These are phyloP conservation scores for Fusarium multiceps DNA, from an alignment of 2,329 filamentous ascomycete species.

Conservation along the genomic window DNA sequence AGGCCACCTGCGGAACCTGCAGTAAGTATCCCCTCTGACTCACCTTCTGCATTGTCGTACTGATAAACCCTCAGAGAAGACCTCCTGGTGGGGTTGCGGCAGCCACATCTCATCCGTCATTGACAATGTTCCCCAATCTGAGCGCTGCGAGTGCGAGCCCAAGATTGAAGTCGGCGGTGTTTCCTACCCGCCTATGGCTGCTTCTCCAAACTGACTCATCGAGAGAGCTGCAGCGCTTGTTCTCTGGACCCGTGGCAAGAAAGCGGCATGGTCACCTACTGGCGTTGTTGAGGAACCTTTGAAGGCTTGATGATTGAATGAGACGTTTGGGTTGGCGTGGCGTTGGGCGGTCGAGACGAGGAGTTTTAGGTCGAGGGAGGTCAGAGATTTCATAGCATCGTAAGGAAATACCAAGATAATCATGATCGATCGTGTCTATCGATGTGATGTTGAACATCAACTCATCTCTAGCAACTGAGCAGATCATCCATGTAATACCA, in stretches of 20 bases:
- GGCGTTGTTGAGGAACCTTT: constrained; percentile 48
- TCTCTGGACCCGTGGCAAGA: constrained; percentile 47
- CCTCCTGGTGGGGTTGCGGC: constrained; percentile 73
- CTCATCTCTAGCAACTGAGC: not conserved
- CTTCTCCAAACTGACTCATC: constrained; percentile 55
- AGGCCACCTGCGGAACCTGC: constrained; percentile 70
- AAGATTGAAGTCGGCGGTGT: constrained; percentile 70
- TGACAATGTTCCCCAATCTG: constrained; percentile 64
- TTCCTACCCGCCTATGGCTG: constrained; percentile 73
- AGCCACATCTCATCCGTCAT: constrained; percentile 71
- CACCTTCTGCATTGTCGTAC: not conserved
- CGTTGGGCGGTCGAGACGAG: constrained; percentile 4
- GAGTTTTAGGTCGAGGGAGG: not conserved
- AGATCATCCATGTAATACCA: not conserved
- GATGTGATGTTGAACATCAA: not conserved
- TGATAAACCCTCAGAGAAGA: constrained; percentile 35
- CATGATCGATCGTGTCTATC: not conserved
- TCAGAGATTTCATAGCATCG: not conserved
- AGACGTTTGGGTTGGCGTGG: not conserved
- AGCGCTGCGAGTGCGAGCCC: constrained; percentile 75
- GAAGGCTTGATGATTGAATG: constrained; percentile 8
- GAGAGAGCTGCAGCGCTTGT: constrained; percentile 44
- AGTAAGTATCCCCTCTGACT: constrained; percentile 58
- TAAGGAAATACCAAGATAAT: not conserved
- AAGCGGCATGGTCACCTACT: constrained; percentile 45